Evolutionary conservation across 352 stramenopile species (phyloP).

Genomic region (Pythium plurisporium): DNA sequence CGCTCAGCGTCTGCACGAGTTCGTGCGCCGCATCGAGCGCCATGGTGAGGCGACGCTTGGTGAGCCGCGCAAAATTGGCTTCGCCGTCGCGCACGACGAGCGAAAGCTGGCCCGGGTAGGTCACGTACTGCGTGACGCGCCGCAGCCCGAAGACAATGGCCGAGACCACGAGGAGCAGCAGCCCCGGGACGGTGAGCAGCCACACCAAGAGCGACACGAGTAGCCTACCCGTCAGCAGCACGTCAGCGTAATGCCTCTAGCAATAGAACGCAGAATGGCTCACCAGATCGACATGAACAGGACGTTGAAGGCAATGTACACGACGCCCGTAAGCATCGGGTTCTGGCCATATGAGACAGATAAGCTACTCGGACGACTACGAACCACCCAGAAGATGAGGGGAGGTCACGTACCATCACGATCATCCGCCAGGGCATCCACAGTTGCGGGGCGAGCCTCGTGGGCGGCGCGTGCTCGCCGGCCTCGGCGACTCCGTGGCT

Average conservation of each 20-base stretch:
- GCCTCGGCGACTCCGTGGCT: constrained; percentile 1
- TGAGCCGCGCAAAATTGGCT: constrained; percentile 66
- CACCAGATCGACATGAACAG: constrained; percentile 56
- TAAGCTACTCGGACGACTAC: background rate
- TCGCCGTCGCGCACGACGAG: constrained; percentile 81
- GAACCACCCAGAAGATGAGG: background rate
- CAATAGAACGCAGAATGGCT: background rate
- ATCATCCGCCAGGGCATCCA: constrained; percentile 69
- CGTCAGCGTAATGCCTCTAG: background rate
- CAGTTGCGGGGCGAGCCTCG: constrained; percentile 49
- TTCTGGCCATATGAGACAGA: constrained; percentile 31
- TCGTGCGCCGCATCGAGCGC: constrained; percentile 57
- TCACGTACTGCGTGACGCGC: constrained; percentile 50
- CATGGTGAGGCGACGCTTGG: constrained; percentile 64
- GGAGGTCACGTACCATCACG: constrained; percentile 33
- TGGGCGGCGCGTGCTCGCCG: background rate
- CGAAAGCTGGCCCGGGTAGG: constrained; percentile 68
- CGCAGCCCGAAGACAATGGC: constrained; percentile 30
- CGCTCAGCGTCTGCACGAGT: constrained; percentile 33
- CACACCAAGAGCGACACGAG: constrained; percentile 44
- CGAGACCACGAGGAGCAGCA: constrained; percentile 31
- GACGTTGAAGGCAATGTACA: constrained; percentile 50
- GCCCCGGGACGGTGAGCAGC: constrained; percentile 47
- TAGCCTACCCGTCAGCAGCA: constrained; percentile 19
- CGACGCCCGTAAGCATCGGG: constrained; percentile 42